Evolutionary conservation across 2,329 filamentous ascomycete genomes (phyloP).

Genomic region (Exutisphaerella laricina): DNA sequence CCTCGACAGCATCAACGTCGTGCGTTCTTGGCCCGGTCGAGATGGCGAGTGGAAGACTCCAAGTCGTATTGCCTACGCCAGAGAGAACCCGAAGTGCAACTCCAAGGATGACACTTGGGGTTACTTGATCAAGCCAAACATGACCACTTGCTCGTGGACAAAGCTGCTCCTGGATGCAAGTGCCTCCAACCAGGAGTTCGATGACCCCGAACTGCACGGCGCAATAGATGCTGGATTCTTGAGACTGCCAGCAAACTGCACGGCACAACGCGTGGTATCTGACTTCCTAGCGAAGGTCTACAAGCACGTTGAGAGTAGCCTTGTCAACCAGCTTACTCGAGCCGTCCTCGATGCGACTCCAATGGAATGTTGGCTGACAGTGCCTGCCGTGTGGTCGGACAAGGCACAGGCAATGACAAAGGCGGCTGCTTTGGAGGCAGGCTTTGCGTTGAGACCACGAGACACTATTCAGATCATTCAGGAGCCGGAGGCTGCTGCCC

Average conservation of each 20-base stretch:
- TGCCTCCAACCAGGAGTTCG: neutral
- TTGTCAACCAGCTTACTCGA: constrained; percentile 5
- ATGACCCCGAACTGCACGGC: constrained; percentile 9
- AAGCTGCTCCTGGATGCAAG: constrained; percentile 13
- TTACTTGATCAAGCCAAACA: constrained; percentile 9
- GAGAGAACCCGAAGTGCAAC: constrained; percentile 8
- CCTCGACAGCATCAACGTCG: constrained; percentile 13
- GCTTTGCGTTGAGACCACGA: constrained; percentile 17
- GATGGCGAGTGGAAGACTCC: constrained; percentile 13
- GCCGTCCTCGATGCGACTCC: constrained; percentile 14
- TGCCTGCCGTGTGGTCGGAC: constrained; percentile 27
- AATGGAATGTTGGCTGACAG: constrained; percentile 25
- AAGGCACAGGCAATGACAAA: constrained; percentile 21
- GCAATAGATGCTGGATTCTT: constrained; percentile 13
- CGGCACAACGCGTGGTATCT: constrained; percentile 8
- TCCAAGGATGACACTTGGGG: constrained; percentile 8
- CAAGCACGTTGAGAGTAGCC: constrained; percentile 6
- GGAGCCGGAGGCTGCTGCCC: constrained; percentile 24
- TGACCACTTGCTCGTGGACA: constrained; percentile 14
- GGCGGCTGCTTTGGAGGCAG: constrained; percentile 16
- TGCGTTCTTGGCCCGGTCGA: constrained; percentile 12
- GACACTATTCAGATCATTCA: constrained; percentile 25
- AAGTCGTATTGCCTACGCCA: constrained; percentile 14
- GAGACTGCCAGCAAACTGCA: constrained; percentile 7
- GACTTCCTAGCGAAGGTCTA: constrained; percentile 7